Percentiles rank a stretch among this genome's conserved stretches.
Conservation (phyloP, 306 rosid species). For the Lathyrus tuberosus region DNA sequence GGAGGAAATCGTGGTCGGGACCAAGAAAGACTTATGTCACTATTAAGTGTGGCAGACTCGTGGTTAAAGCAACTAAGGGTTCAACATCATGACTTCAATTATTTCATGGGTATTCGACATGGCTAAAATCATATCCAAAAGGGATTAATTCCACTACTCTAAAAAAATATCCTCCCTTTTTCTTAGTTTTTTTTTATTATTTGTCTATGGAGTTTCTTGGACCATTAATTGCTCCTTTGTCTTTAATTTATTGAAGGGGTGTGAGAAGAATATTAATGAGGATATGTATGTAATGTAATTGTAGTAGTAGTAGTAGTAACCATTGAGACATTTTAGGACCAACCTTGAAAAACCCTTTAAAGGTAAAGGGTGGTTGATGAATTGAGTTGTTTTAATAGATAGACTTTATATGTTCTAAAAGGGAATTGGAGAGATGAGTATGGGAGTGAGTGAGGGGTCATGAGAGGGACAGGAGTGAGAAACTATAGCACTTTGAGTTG, state of each 20-base stretch:
- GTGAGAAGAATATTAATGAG: conserved; percentile 38
- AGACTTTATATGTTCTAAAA: conserved; percentile 32
- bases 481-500: conserved; percentile 14
- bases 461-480: conserved; percentile 29
- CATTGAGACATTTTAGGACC: conserved; percentile 43
- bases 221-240: conserved; percentile 32
- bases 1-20: conserved; percentile 81
- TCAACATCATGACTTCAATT: conserved; percentile 93
- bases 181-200: conserved; percentile 26
- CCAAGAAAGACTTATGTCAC: conserved; percentile 70
- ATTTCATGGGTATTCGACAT: conserved; percentile 68
- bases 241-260: conserved; percentile 8
- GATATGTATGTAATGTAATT: conserved; percentile 19
- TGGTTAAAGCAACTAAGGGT: conserved; percentile 98
- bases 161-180: conserved; percentile 1
- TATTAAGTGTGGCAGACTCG: conserved; percentile 87
- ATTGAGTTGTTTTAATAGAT: conserved; percentile 23
- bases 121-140: conserved; percentile 38
- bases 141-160: conserved; percentile 33
- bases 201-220: conserved; percentile 40
- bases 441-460: conserved; percentile 12
- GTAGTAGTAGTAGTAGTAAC: conserved; percentile 31
- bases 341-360: conserved; percentile 16
- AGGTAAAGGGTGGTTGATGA: conserved; percentile 17
- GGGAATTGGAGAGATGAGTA: conserved; percentile 38